A percentile compares a stretch with the other conserved stretches of the same genome.
These are phyloP conservation scores for Eutypa lata DNA, from an alignment of 2,329 filamentous ascomycete species.

Conservation along the genomic window DNA sequence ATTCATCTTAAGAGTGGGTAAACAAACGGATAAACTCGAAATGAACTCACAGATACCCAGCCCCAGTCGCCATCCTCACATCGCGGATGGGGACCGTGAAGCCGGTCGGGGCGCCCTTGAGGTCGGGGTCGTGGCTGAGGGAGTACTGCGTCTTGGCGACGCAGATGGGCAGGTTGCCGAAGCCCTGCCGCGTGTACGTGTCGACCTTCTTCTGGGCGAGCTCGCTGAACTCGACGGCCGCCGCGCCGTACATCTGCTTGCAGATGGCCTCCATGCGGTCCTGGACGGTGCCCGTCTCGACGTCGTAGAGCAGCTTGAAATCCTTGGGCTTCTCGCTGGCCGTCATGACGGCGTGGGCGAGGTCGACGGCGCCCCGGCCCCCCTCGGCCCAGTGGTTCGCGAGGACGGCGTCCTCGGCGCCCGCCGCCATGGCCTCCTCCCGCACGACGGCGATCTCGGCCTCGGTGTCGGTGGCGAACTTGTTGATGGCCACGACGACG, in stretches of 20 bases:
- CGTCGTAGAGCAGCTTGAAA: constrained; percentile 81
- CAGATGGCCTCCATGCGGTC: constrained; percentile 89
- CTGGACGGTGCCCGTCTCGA: constrained; percentile 71
- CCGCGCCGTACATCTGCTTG: constrained; percentile 91
- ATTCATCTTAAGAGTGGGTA: background rate
- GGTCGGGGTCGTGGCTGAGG: constrained; percentile 83
- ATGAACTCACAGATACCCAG: constrained; percentile 79
- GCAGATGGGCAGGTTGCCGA: constrained; percentile 90
- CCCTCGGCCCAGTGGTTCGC: constrained; percentile 98
- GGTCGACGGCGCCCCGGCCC: constrained; percentile 82
- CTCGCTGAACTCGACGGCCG: constrained; percentile 86
- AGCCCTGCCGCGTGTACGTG: constrained; percentile 88
- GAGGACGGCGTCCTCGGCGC: constrained; percentile 88
- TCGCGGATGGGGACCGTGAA: constrained; percentile 95
- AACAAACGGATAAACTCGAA: no score
- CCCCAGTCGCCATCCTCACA: constrained; percentile 89
- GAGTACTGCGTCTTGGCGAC: constrained; percentile 99
- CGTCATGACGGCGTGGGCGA: constrained; percentile 81
- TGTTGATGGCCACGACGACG: constrained; percentile 96
- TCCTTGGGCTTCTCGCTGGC: constrained; percentile 80
- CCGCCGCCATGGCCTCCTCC: constrained; percentile 87
- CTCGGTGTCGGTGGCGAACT: constrained; percentile 89
- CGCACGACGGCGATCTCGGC: constrained; percentile 86
- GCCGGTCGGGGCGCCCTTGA: constrained; percentile 92
- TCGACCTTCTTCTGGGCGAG: constrained; percentile 95